Evolutionary conservation across 2,329 filamentous ascomycete genomes (phyloP).

Genomic region (Colletotrichum lindemuthianum): DNA sequence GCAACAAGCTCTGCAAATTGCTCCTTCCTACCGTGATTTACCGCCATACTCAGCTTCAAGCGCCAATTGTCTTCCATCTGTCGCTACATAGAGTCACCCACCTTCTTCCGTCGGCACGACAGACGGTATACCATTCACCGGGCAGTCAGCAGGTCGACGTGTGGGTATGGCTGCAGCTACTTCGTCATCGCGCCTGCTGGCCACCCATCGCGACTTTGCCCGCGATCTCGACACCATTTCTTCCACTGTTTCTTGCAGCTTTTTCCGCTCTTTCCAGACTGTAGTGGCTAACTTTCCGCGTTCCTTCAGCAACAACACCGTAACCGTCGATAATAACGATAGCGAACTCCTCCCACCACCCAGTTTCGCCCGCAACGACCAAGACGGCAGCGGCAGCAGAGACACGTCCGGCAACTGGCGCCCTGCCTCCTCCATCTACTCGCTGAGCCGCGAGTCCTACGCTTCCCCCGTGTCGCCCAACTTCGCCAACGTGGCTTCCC

Average conservation of each 20-base stretch:
- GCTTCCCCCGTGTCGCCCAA: conserved; percentile 31
- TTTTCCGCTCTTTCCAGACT: neutral
- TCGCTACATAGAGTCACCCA: too few species aligned
- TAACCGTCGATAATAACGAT: neutral
- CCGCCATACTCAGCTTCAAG: too few species aligned
- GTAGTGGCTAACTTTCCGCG: conserved; percentile 17
- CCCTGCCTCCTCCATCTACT: conserved; percentile 35
- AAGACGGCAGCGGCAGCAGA: conserved; percentile 8
- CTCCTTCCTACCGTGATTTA: too few species aligned
- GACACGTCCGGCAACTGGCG: conserved; percentile 24
- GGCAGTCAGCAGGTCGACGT: too few species aligned
- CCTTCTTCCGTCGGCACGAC: too few species aligned
- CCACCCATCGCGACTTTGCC: conserved; percentile 14
- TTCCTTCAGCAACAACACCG: conserved; percentile 8
- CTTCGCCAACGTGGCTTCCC: conserved; percentile 37
- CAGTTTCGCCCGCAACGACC: conserved; percentile 8
- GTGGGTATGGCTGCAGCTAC: conserved; percentile 5
- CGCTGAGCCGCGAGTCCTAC: conserved; percentile 19
- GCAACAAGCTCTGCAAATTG: too few species aligned
- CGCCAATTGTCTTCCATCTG: too few species aligned
- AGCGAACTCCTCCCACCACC: conserved; percentile 25
- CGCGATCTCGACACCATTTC: conserved; percentile 8
- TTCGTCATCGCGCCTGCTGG: conserved; percentile 20
- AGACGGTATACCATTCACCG: too few species aligned
- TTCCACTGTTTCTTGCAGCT: neutral